Conservation (phyloP, 352 stramenopile species). For the Globisporangium lucens region DNA sequence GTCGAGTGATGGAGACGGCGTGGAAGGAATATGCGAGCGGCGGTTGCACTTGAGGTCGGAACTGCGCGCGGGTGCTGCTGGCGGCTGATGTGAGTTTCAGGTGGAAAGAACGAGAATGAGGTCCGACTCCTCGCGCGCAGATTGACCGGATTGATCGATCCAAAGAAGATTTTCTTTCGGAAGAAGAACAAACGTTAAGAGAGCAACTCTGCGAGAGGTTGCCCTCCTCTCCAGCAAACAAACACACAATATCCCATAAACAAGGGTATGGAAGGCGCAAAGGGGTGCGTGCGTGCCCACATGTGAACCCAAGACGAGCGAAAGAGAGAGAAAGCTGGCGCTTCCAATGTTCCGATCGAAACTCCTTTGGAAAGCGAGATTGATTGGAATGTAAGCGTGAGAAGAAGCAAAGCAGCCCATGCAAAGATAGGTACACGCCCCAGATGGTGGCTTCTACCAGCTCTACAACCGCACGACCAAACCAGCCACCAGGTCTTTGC, state of each 20-base stretch:
- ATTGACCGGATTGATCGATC: slow-evolving; percentile 5
- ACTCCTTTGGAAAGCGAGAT: not conserved
- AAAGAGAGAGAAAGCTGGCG: not conserved
- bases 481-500: not conserved
- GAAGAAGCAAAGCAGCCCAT: not conserved
- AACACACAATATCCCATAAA: not conserved
- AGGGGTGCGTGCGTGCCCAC: not conserved
- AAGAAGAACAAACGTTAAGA: slow-evolving; percentile 1
- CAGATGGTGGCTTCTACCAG: not conserved
- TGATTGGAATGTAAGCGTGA: not conserved
- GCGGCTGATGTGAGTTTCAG: slow-evolving; percentile 13
- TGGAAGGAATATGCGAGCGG: slow-evolving; percentile 6
- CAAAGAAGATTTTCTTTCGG: not conserved
- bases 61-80: not conserved
- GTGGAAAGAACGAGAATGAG: slow-evolving; percentile 20
- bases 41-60: not conserved
- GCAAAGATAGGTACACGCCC: not conserved
- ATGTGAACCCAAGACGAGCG: not conserved
- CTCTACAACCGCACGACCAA: slow-evolving; percentile 1
- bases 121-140: slow-evolving; percentile 15
- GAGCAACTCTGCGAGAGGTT: not conserved
- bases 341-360: slow-evolving; percentile 1
- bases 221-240: not conserved
- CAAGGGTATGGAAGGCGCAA: not conserved
- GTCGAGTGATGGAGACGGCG: not conserved